Conservation (phyloP, 73 alveolate species). For the Tetrahymena malaccensis region DNA sequence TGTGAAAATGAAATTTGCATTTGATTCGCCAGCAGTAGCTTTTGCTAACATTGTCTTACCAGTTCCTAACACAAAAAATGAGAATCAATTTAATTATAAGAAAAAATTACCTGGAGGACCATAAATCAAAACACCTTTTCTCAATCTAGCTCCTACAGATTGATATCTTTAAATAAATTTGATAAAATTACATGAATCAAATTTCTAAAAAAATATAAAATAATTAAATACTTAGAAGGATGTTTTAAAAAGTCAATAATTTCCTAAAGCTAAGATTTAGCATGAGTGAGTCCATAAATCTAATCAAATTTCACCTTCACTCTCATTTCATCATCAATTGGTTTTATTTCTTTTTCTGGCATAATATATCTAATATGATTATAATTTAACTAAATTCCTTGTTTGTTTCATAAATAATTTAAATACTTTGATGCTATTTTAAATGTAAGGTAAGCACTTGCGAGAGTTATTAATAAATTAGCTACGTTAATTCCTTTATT, state of each 20-base stretch:
- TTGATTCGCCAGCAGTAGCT: slow-evolving; percentile 89
- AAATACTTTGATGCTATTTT: not conserved
- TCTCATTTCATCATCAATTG: not conserved
- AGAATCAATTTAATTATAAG: not conserved
- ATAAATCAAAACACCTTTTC: slow-evolving; percentile 38
- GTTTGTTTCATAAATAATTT: not conserved
- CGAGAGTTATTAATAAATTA: not conserved
- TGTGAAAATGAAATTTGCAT: slow-evolving; percentile 57
- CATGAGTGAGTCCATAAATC: slow-evolving; percentile 23
- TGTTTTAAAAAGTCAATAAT: slow-evolving; percentile 21
- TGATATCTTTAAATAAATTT: not conserved
- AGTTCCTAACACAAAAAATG: slow-evolving; percentile 60
- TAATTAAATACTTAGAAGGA: not conserved
- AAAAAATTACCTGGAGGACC: slow-evolving; percentile 32
- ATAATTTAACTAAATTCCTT: not conserved
- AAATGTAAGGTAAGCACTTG: not conserved
- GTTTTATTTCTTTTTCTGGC: not conserved
- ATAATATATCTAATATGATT: not conserved
- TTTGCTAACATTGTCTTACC: slow-evolving; percentile 93
- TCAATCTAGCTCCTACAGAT: slow-evolving; percentile 33
- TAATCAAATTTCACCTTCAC: slow-evolving; percentile 15
- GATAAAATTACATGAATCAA: not conserved
- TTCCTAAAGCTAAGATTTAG: slow-evolving; percentile 17
- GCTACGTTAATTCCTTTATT: not conserved
- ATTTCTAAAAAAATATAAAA: not conserved